Percentiles rank a stretch among this genome's conserved stretches.
Evolutionary conservation across 441 rosid species (phyloP).

Genomic region (Lepidium campestre): DNA sequence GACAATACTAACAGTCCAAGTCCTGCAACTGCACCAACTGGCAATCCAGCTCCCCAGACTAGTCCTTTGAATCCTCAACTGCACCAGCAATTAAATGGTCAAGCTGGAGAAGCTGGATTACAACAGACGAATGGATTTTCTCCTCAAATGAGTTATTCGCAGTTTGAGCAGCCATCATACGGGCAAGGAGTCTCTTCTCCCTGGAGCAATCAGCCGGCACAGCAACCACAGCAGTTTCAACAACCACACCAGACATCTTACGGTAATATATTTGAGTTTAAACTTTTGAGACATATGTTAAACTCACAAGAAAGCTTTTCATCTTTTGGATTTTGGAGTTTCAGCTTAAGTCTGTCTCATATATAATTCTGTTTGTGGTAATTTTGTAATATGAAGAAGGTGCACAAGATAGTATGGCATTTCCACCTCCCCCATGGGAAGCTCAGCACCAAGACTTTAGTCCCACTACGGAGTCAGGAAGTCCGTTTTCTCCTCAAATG

Average conservation of each 20-base stretch:
- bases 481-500: constrained; percentile 61
- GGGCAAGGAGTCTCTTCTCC: constrained; percentile 48
- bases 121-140: constrained; percentile 59
- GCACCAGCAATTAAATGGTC: constrained; percentile 70
- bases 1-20: constrained; percentile 40
- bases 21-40: constrained; percentile 48
- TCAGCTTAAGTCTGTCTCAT: neutral
- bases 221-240: constrained; percentile 33
- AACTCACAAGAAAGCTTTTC: constrained; percentile 10
- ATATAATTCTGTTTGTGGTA: neutral
- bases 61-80: constrained; percentile 46
- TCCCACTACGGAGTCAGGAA: constrained; percentile 44
- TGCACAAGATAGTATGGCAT: constrained; percentile 48
- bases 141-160: constrained; percentile 51
- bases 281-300: neutral
- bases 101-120: constrained; percentile 44
- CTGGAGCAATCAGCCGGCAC: constrained; percentile 71
- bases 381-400: constrained; percentile 46
- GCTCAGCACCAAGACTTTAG: constrained; percentile 64
- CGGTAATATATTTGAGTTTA: constrained; percentile 36
- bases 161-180: constrained; percentile 52
- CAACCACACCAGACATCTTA: constrained; percentile 50
- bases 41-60: constrained; percentile 36
- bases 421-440: constrained; percentile 99
- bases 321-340: neutral